phyloP scores from a whole-genome alignment of 2,329 filamentous ascomycete species.

The Penicillium sp. region DNA sequence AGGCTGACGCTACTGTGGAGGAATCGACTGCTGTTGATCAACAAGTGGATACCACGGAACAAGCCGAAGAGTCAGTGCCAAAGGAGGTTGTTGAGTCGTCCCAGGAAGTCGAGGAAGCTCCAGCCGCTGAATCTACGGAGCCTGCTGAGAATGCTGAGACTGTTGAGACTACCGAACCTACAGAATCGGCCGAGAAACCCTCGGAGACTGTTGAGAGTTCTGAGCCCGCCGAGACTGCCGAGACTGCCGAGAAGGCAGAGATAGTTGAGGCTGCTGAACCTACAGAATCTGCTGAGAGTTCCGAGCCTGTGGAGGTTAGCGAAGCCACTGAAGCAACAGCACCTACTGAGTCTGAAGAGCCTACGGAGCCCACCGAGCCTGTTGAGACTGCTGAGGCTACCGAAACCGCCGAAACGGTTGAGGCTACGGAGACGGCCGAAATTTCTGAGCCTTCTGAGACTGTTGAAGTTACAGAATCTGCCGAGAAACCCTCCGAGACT shows the following conservation, averaged over 20 bases:
- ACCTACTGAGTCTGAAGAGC: background rate
- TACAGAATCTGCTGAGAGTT: background rate
- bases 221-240: background rate
- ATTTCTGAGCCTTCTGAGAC: background rate
- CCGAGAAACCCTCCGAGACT: conserved; percentile 1
- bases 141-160: background rate
- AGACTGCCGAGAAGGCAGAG: background rate
- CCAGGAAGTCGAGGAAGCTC: background rate
- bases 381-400: background rate
- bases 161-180: background rate
- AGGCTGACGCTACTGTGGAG: background rate
- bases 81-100: background rate
- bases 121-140: background rate
- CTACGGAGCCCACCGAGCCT: background rate
- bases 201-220: background rate
- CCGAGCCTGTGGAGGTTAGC: background rate
- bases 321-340: background rate
- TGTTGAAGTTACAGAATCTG: background rate
- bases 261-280: background rate
- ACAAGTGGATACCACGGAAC: background rate
- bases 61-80: background rate
- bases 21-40: conserved; percentile 2
- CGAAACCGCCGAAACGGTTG: background rate
- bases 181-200: background rate
- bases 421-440: background rate